Conservation (phyloP, 208 protist species). For the Phytomonas sp. region DNA sequence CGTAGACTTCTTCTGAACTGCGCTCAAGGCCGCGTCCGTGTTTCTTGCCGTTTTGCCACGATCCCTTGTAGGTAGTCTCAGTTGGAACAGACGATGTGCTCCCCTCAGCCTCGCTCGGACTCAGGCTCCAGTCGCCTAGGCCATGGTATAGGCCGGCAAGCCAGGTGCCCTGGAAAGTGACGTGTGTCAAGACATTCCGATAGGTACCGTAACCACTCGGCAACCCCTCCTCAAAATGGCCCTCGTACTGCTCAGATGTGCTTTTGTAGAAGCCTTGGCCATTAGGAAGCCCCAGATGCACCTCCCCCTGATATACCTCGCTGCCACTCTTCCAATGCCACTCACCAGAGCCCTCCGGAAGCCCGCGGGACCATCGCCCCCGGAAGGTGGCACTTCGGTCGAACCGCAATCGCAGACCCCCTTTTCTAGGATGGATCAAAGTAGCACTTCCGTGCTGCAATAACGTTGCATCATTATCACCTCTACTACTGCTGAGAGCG, state of each 20-base stretch:
- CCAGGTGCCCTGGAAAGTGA: constrained; percentile 59
- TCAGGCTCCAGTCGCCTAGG: constrained; percentile 27
- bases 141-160: constrained; percentile 44
- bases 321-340: constrained; percentile 60
- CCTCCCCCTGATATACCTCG: constrained; percentile 43
- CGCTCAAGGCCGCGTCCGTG: constrained; percentile 40
- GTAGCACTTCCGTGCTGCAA: neutral
- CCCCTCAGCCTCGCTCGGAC: neutral
- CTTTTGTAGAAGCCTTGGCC: constrained; percentile 39
- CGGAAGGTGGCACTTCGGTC: constrained; percentile 46
- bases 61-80: constrained; percentile 37
- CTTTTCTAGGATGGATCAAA: constrained; percentile 5
- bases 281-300: constrained; percentile 27
- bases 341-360: constrained; percentile 51
- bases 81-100: neutral
- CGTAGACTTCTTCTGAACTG: constrained; percentile 22
- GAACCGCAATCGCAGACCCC: constrained; percentile 20
- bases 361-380: constrained; percentile 45
- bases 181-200: constrained; percentile 19
- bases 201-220: constrained; percentile 36
- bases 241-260: constrained; percentile 40
- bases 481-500: constrained; percentile 9
- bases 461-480: constrained; percentile 5
- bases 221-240: constrained; percentile 36
- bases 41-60: constrained; percentile 34